phyloP scores from a whole-genome alignment of 352 stramenopile genomes.

The Phytophthora constricta region DNA sequence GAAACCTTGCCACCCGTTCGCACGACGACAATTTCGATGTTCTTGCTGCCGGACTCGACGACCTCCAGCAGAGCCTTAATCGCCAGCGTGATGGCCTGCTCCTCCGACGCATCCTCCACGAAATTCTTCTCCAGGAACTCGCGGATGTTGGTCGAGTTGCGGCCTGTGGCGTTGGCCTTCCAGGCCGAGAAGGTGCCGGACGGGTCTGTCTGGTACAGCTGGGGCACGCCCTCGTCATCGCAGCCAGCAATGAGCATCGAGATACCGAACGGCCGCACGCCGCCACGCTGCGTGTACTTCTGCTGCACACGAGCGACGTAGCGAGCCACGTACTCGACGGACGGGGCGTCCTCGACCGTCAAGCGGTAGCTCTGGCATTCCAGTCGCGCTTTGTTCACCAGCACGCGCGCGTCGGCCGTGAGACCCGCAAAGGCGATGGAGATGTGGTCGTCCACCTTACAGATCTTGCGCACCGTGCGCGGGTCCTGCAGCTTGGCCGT shows the following conservation, averaged over 20 bases:
- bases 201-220: slow-evolving; percentile 98
- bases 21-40: slow-evolving; percentile 98
- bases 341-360: slow-evolving; percentile 94
- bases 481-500: slow-evolving; percentile 96
- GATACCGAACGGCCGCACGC: slow-evolving; percentile 98
- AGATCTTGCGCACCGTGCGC: slow-evolving; percentile 99
- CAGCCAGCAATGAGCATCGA: slow-evolving; percentile 97
- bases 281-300: slow-evolving; percentile 98
- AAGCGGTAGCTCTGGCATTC: slow-evolving; percentile 99
- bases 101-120: slow-evolving; percentile 90
- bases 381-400: slow-evolving; percentile 97
- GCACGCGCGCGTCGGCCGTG: slow-evolving; percentile 97
- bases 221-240: slow-evolving; percentile 89
- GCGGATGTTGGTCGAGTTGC: slow-evolving; percentile 97
- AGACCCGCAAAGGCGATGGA: slow-evolving; percentile 98
- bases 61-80: slow-evolving; percentile 98
- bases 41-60: slow-evolving; percentile 98
- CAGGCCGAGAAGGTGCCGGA: slow-evolving; percentile 97
- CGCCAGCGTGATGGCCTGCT: slow-evolving; percentile 92
- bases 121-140: slow-evolving; percentile 99
- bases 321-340: slow-evolving; percentile 97
- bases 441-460: slow-evolving; percentile 98
- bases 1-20: slow-evolving; percentile 69
- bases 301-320: slow-evolving; percentile 98
- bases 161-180: slow-evolving; percentile 98